Evolutionary conservation across 306 rosid species (phyloP).

Genomic region (Prosopis cineraria): DNA sequence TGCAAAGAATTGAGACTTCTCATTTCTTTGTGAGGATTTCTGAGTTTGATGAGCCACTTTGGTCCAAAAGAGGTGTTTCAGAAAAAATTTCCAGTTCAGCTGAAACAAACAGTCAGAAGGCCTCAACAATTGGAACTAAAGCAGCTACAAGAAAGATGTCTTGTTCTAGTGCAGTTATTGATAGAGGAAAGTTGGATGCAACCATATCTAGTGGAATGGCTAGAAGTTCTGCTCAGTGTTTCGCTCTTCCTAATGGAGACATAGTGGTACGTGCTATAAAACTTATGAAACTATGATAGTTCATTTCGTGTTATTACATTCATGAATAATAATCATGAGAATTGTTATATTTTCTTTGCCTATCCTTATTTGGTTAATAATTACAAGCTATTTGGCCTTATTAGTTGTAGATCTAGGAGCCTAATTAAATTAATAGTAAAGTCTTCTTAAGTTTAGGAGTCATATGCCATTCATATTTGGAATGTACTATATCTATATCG

Average conservation of each 20-base stretch:
- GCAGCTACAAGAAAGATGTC: slow-evolving; percentile 43
- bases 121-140: slow-evolving; percentile 37
- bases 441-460: background rate
- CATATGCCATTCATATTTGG: background rate
- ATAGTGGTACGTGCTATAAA: slow-evolving; percentile 80
- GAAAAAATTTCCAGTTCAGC: slow-evolving; percentile 35
- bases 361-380: background rate
- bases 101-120: slow-evolving; percentile 43
- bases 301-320: background rate
- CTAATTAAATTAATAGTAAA: background rate
- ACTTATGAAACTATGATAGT: slow-evolving; percentile 35
- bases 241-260: slow-evolving; percentile 88
- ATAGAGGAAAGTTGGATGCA: slow-evolving; percentile 80
- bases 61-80: slow-evolving; percentile 64
- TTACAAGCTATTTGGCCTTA: background rate
- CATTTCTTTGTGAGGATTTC: slow-evolving; percentile 92
- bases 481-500: background rate
- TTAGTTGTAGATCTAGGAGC: background rate
- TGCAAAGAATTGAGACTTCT: slow-evolving; percentile 82
- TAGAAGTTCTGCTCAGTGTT: slow-evolving; percentile 75
- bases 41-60: slow-evolving; percentile 72
- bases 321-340: background rate
- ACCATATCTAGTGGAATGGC: slow-evolving; percentile 77
- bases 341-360: background rate
- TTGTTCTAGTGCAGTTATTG: slow-evolving; percentile 58